Conservation (phyloP, 768 basidiomycete species). For the Collybiopsis luxurians region DNA sequence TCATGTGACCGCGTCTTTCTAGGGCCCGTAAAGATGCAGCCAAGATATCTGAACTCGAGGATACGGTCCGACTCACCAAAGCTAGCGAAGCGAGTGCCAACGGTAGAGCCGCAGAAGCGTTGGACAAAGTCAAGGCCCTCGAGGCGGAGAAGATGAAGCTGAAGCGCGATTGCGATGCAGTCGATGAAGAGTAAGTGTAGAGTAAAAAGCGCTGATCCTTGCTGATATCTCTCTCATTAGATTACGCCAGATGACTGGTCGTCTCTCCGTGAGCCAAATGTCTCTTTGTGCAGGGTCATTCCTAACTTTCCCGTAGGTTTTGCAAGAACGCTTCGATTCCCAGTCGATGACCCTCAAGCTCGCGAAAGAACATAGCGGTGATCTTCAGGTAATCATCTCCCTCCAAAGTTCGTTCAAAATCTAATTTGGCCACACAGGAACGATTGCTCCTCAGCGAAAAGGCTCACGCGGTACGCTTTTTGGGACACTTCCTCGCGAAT, state of each 20-base stretch:
- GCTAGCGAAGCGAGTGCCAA: neutral
- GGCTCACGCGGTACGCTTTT: slow-evolving; percentile 29
- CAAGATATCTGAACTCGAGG: slow-evolving; percentile 4
- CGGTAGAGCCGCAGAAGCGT: neutral
- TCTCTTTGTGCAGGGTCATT: too few species aligned
- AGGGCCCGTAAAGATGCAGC: slow-evolving; percentile 2
- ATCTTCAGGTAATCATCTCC: slow-evolving; percentile 37
- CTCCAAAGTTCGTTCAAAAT: slow-evolving; percentile 5
- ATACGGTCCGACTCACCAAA: neutral
- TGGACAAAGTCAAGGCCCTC: slow-evolving; percentile 3
- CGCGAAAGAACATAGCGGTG: slow-evolving; percentile 52
- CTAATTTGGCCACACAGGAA: slow-evolving; percentile 26
- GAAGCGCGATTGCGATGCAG: slow-evolving; percentile 17
- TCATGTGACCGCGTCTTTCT: neutral
- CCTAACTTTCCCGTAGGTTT: slow-evolving; percentile 25
- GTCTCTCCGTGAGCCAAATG: neutral
- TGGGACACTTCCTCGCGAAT: too few species aligned
- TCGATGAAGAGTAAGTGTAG: slow-evolving; percentile 21
- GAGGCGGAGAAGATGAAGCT: slow-evolving; percentile 16
- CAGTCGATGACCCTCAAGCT: slow-evolving; percentile 51
- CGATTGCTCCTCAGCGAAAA: slow-evolving; percentile 33
- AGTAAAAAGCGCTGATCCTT: neutral
- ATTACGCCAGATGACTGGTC: neutral
- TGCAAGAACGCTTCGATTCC: slow-evolving; percentile 62
- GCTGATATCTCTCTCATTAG: neutral